Conservation (phyloP, 2,329 filamentous ascomycete species). For the Xylaria sp. region DNA sequence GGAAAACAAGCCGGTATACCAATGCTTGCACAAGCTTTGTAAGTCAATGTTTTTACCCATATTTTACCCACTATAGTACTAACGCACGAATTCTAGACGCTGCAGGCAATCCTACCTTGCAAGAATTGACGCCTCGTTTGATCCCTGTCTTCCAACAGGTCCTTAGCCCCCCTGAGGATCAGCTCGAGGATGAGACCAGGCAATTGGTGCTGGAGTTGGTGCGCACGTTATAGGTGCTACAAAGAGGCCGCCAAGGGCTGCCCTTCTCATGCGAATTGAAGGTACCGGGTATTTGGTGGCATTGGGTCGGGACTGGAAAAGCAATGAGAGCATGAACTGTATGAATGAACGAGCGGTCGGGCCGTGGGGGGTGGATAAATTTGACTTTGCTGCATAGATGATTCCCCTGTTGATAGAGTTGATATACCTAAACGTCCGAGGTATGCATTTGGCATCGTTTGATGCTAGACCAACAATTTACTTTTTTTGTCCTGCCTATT, state of each 20-base stretch:
- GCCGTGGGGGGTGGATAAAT: slow-evolving; percentile 32
- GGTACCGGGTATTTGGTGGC: slow-evolving; percentile 16
- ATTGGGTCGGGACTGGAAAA: slow-evolving; percentile 28
- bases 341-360: slow-evolving; percentile 47
- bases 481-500: background rate
- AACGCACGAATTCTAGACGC: slow-evolving; percentile 61
- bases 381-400: slow-evolving; percentile 46
- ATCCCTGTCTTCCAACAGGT: slow-evolving; percentile 79
- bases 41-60: slow-evolving; percentile 53
- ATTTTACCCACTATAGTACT: slow-evolving; percentile 32
- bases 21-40: slow-evolving; percentile 90
- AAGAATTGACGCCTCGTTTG: slow-evolving; percentile 75
- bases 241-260: slow-evolving; percentile 9
- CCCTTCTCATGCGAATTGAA: slow-evolving; percentile 18
- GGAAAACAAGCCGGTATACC: slow-evolving; percentile 94
- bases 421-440: slow-evolving; percentile 21
- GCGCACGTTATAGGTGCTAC: slow-evolving; percentile 8
- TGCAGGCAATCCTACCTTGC: slow-evolving; percentile 74
- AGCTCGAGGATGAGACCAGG: slow-evolving; percentile 78
- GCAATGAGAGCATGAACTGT: slow-evolving; percentile 45
- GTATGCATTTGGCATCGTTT: slow-evolving; percentile 23
- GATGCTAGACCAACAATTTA: slow-evolving; percentile 10
- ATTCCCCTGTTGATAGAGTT: slow-evolving; percentile 49
- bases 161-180: slow-evolving; percentile 76
- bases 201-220: slow-evolving; percentile 73